A percentile compares a stretch with the other conserved stretches of the same genome.
Conservation (phyloP, 768 basidiomycete genomes). For the Dacryopinax primogenitus region DNA sequence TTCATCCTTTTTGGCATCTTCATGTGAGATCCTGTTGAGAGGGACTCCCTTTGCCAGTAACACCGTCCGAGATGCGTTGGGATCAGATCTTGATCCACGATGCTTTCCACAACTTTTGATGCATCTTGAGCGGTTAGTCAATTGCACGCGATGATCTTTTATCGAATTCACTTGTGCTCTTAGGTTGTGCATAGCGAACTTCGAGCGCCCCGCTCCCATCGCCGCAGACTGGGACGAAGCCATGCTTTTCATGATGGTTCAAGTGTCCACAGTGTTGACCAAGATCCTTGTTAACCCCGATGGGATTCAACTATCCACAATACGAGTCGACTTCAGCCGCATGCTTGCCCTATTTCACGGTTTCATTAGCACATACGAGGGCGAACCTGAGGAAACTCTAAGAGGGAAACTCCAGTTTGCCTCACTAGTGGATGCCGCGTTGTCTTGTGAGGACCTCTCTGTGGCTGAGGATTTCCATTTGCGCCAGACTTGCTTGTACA, state of each 20-base stretch:
- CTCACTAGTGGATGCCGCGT: neutral
- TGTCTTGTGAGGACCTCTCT: neutral
- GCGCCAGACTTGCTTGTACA: neutral
- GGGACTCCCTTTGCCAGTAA: constrained; percentile 59
- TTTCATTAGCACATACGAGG: neutral
- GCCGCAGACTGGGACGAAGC: constrained; percentile 15
- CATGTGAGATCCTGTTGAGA: constrained; percentile 56
- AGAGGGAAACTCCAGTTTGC: neutral
- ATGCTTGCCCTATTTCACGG: neutral
- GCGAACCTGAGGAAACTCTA: neutral
- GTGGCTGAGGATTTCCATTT: neutral
- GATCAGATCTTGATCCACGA: constrained; percentile 59
- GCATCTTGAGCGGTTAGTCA: constrained; percentile 58
- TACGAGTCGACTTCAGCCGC: neutral
- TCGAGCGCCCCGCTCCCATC: constrained; percentile 13
- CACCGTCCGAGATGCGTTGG: constrained; percentile 65
- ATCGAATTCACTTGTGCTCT: neutral
- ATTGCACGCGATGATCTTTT: neutral
- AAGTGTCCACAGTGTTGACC: neutral
- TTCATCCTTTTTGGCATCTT: constrained; percentile 49
- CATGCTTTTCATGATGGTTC: constrained; percentile 11
- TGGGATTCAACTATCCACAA: constrained; percentile 6
- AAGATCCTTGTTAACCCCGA: constrained; percentile 14
- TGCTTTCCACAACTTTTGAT: constrained; percentile 55
- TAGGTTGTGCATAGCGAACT: constrained; percentile 16